Base-by-base conservation (phyloP, 352 stramenopile species). In the Pelagophyceae sp. region DNA sequence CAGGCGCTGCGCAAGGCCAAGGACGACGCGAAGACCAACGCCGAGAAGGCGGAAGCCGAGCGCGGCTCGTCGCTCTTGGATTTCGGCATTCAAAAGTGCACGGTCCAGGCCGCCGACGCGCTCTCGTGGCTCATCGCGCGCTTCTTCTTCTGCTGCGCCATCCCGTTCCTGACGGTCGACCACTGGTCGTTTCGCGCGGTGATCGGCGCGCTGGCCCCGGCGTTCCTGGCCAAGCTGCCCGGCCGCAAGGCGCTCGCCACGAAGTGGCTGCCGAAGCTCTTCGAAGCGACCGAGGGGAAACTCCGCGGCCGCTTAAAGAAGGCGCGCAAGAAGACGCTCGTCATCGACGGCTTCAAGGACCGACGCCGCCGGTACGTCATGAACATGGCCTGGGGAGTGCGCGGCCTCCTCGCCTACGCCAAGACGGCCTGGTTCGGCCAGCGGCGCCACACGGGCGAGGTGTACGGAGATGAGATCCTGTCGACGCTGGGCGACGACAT, bases 281-380 rank as follows among this genome's bases (percentile, higher is more conserved):
- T 32, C 58, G 58, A 65, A 27, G 58, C 17, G 58, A 27, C 25
- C 20, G 58, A 65, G 58, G 15, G 15, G 58, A 6, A 27, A 11
- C 17, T 27, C 6, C 15, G 31, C 3, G 25, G 23, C 58, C 3
- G 3, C 15, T 33, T 65, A 15, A 2, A n/a, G 15, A 27, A 27
- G 23, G 5, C 58, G 17, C 23, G 58, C 3, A 65, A 27, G 58
- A 27, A 6, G 58, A 65, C 58, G 20, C 15, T 33, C 23, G 31
- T 65, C 29, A 65, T 65, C 5, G 58, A 65, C 58, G 58, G 58
- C 25, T 65, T 65, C 25, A 65, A 65, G 25, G 58, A 65, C 31
- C 58, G 58, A n/a, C 58, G 58, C 3, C 58, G 58, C 31, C 58
- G 58, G 3, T 27, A 65, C 58, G 58, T 65, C 58, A 65, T n/a